Base-by-base conservation (phyloP, 23 red algal genomes). In the Gracilaria vermiculophylla region DNA sequence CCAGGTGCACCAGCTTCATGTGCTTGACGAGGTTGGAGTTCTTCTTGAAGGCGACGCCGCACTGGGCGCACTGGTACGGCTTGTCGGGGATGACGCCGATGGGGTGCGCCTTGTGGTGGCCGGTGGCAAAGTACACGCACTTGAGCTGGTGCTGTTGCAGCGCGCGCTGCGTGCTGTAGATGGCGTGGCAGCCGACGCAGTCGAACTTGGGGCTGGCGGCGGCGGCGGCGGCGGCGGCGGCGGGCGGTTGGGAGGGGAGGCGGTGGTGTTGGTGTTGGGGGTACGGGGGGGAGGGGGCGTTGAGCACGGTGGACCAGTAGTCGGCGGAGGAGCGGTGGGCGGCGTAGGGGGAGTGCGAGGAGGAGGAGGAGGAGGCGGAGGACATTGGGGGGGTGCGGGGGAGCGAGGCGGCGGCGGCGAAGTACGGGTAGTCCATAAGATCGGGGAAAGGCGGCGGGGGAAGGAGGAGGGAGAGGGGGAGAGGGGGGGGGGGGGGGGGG, bases 11-110 rank as follows among this genome's bases (percentile, higher is more conserved):
- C 23, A 83, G 53, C 69, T 86, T 81, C 52, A 85, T 77, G 49
- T 93, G 89, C 45, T 93, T 93, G 47, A 74, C 77, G 40, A 78
- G 89, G 69, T 93, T 93, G 78, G 64, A 77, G 20, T 81, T 78
- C 89, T 84, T 81, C 81, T 81, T 93, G 56, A 93, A 93, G 33
- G 45, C 73, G 33, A 60, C 55, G 17, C 70, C 79, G 47, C 89
- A 93, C 36, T 66, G 36, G 4, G 41, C 65, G 79, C 89, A 93
- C 27, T 54, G 62, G 28, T 86, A 86, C 2, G 81, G 81, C 52
- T 86, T 86, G 25, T 86, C 81, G 76, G 53, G 76, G 48, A 79
- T 57, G 48, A 79, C 33, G 42, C 49, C 49, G 76, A 79, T 57
- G 76, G 76, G 76, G 21, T 79, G 53, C 11, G 50, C 49, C 50